These are phyloP conservation scores for Pestalotiopsis sp. DNA, from an alignment of 2,329 filamentous ascomycete genomes.

Conservation along the genomic window DNA sequence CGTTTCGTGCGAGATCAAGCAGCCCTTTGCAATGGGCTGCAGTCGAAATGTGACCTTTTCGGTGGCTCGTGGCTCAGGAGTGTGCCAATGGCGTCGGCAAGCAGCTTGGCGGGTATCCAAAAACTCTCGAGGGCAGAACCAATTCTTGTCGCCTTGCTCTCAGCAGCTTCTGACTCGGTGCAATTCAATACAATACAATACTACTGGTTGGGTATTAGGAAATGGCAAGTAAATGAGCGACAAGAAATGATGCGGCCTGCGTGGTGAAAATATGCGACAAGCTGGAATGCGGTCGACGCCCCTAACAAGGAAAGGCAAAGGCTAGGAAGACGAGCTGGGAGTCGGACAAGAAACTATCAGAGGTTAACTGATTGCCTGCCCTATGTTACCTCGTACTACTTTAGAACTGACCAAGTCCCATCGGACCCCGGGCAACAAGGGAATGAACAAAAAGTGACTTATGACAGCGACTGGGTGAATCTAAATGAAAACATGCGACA, in stretches of 20 bases:
- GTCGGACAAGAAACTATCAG: not conserved
- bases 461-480: not conserved
- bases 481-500: conserved; percentile 10
- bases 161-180: not conserved
- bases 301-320: not conserved
- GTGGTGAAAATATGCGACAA: not conserved
- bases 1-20: too few species aligned
- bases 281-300: not conserved
- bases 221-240: not conserved
- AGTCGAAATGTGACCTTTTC: not conserved
- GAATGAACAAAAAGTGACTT: not conserved
- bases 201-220: not conserved
- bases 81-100: too few species aligned
- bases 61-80: too few species aligned
- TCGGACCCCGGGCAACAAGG: not conserved
- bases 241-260: not conserved
- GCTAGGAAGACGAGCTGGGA: not conserved
- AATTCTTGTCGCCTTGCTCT: too few species aligned
- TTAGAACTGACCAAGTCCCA: not conserved
- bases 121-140: too few species aligned
- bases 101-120: too few species aligned
- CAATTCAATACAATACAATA: not conserved
- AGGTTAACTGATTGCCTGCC: not conserved
- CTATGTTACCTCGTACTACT: not conserved
- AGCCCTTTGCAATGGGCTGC: not conserved